Evolutionary conservation across 2,329 filamentous ascomycete genomes (phyloP).

Genomic region (Ophiostoma quercus): DNA sequence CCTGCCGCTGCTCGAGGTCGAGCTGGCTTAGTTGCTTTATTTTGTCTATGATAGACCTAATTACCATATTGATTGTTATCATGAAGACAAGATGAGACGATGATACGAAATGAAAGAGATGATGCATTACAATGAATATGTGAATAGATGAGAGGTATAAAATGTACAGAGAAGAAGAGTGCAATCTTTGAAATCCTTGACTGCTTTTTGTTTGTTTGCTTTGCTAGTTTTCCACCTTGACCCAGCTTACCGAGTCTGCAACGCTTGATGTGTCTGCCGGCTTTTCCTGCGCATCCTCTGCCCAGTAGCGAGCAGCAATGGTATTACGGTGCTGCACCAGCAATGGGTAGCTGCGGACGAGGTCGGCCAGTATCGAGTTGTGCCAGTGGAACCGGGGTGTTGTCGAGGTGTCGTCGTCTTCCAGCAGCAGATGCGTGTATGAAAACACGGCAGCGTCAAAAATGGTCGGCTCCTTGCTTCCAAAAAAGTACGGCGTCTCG

Average conservation of each 20-base stretch:
- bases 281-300: not conserved
- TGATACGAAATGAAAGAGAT: not conserved
- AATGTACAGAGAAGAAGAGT: conserved; percentile 1
- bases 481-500: conserved; percentile 40
- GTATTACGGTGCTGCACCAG: conserved; percentile 59
- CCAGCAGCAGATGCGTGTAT: conserved; percentile 77
- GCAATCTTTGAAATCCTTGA: not conserved
- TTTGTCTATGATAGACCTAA: not conserved
- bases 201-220: not conserved
- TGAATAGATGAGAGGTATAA: not conserved
- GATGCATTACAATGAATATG: not conserved
- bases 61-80: not conserved
- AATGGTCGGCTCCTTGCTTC: conserved; percentile 61
- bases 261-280: not conserved
- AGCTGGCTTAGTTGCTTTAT: not conserved
- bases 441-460: conserved; percentile 89
- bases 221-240: not conserved
- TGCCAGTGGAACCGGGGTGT: conserved; percentile 52
- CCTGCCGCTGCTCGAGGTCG: not conserved
- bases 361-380: conserved; percentile 53
- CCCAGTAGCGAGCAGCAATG: conserved; percentile 31
- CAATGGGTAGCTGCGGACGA: conserved; percentile 53
- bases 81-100: not conserved
- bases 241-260: not conserved
- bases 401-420: conserved; percentile 38